phyloP scores from a whole-genome alignment of 2,329 filamentous ascomycete species.

The Orbilia brochopaga region DNA sequence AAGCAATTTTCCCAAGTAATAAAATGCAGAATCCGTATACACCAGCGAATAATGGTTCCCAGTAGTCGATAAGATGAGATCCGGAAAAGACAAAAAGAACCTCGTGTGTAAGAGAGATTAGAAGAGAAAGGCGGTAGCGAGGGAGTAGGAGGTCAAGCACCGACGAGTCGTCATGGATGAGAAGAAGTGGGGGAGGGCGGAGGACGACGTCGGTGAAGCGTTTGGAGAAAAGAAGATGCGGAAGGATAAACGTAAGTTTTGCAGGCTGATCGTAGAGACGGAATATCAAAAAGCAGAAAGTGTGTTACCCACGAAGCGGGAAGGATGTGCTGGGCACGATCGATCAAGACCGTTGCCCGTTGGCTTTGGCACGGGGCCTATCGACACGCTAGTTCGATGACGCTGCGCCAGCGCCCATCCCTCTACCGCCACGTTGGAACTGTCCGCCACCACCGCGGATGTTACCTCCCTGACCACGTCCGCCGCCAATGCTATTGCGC shows the following conservation, averaged over 20 bases:
- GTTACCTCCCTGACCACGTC: conserved; percentile 49
- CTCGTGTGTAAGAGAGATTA: background rate
- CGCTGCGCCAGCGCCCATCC: conserved; percentile 13
- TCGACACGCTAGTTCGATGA: conserved; percentile 43
- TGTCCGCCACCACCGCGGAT: conserved; percentile 41
- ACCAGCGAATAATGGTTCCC: conserved; percentile 22
- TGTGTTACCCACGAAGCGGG: background rate
- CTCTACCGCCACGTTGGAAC: conserved; percentile 26
- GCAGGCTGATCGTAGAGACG: background rate
- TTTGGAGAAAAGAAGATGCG: background rate
- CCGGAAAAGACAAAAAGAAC: conserved; percentile 15
- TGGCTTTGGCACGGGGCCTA: conserved; percentile 8
- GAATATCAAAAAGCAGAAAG: background rate
- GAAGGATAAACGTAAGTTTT: background rate
- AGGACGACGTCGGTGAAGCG: background rate
- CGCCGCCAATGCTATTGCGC: conserved; percentile 42
- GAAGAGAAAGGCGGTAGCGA: too few relatives aligned
- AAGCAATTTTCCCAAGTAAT: conserved; percentile 36
- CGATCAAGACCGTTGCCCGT: background rate
- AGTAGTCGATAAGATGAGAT: conserved; percentile 28
- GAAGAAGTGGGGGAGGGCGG: background rate
- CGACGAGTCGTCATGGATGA: background rate
- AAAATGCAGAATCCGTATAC: conserved; percentile 48
- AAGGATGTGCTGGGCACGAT: background rate
- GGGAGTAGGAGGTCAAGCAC: too few relatives aligned